phyloP scores from a whole-genome alignment of 345 rosid genomes.

The Durio zibethinus region DNA sequence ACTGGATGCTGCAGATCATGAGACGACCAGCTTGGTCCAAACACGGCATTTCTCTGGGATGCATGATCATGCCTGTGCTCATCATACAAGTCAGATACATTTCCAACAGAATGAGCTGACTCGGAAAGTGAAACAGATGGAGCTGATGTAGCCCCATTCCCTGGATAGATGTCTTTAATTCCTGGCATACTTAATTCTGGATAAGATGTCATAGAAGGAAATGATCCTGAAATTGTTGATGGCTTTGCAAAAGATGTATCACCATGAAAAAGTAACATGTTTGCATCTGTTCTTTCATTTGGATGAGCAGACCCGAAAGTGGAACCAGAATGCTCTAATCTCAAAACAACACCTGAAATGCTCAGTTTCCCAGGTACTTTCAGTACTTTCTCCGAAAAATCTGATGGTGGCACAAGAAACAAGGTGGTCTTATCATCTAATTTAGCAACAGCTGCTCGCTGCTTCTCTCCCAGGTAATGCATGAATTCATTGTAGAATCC shows the following conservation, averaged over 20 bases:
- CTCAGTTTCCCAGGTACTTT: constrained; percentile 91
- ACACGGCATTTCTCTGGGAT: constrained; percentile 26
- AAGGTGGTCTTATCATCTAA: constrained; percentile 83
- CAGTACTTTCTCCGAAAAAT: constrained; percentile 85
- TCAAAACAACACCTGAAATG: constrained; percentile 87
- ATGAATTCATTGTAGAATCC: constrained; percentile 80
- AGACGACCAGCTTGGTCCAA: constrained; percentile 43
- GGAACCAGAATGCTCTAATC: constrained; percentile 56
- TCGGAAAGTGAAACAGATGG: constrained; percentile 31
- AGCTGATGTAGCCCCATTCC: constrained; percentile 29
- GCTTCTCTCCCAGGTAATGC: constrained; percentile 91
- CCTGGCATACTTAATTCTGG: constrained; percentile 35
- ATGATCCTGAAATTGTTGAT: constrained; percentile 26
- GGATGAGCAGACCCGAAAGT: constrained; percentile 39
- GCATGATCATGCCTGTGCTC: constrained; percentile 45
- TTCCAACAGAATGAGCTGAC: constrained; percentile 33
- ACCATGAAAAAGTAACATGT: constrained; percentile 30
- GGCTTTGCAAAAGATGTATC: constrained; percentile 42
- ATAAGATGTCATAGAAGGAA: constrained; percentile 29
- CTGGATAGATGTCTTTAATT: constrained; percentile 25
- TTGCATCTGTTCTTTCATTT: constrained; percentile 44
- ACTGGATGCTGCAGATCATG: constrained; percentile 33
- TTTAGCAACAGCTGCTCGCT: constrained; percentile 94
- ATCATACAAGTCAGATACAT: constrained; percentile 30
- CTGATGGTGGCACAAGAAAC: constrained; percentile 96